A percentile compares a stretch with the other conserved stretches of the same genome.
These are phyloP conservation scores for Aegilops bicornis DNA, from an alignment of 176 grass and related monocot genomes.

Conservation along the genomic window DNA sequence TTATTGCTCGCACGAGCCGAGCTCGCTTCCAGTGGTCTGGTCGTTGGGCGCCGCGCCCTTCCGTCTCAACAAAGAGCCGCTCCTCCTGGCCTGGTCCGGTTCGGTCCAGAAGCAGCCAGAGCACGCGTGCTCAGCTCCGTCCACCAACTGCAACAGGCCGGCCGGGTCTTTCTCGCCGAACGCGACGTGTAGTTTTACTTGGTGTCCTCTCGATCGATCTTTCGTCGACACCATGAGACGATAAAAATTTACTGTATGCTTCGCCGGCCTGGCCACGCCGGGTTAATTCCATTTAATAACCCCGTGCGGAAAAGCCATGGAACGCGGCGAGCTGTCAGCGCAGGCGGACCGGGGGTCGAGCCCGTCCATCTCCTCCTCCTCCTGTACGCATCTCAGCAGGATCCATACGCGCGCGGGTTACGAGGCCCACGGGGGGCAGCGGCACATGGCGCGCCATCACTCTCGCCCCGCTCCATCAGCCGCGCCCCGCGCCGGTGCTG, in stretches of 20 bases:
- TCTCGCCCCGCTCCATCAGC: not conserved
- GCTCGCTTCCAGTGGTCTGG: no score
- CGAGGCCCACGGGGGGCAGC: not conserved
- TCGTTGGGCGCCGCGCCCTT: not conserved
- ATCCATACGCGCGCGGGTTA: not conserved
- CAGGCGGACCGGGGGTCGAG: not conserved
- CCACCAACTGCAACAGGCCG: not conserved
- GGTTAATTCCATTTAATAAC: not conserved
- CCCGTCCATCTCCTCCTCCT: not conserved
- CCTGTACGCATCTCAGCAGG: not conserved
- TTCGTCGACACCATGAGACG: not conserved
- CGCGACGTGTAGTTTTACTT: not conserved
- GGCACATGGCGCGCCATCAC: conserved; percentile 20
- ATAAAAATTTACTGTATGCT: not conserved
- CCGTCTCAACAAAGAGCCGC: not conserved
- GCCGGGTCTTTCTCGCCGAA: not conserved
- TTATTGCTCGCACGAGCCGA: not conserved
- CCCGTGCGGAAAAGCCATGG: not conserved
- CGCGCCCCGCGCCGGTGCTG: not conserved
- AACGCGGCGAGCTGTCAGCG: not conserved
- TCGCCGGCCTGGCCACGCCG: not conserved
- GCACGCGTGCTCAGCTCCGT: not conserved
- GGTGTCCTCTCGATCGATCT: not conserved
- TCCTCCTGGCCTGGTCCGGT: not conserved
- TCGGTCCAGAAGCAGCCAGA: not conserved